phyloP scores from a whole-genome alignment of 352 stramenopile species.

The Blastocystis sp. region DNA sequence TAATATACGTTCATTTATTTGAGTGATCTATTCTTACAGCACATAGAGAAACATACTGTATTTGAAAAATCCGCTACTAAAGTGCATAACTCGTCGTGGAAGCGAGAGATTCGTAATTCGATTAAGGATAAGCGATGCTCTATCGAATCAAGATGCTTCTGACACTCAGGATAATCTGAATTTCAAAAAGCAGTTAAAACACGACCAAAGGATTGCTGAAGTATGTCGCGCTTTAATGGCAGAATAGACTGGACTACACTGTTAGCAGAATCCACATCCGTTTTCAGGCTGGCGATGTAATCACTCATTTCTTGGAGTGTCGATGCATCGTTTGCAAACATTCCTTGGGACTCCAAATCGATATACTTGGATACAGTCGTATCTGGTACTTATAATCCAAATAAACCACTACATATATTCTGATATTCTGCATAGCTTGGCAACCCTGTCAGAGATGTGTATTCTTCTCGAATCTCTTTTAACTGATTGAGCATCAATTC shows the following conservation, averaged over 20 bases:
- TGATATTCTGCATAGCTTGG: not conserved
- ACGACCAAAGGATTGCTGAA: not conserved
- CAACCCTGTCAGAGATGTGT: not conserved
- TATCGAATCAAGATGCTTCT: not conserved
- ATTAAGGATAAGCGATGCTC: not conserved
- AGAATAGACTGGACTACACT: not conserved
- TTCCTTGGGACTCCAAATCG: not conserved
- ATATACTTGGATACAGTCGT: not conserved
- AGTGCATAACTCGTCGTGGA: not conserved
- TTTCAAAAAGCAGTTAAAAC: not conserved
- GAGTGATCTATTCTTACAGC: not conserved
- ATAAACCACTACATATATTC: not conserved
- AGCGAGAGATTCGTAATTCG: not conserved
- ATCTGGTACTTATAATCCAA: not conserved
- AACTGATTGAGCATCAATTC: not conserved
- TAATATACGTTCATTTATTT: not conserved
- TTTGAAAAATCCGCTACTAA: not conserved
- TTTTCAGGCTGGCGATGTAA: not conserved
- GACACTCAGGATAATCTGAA: not conserved
- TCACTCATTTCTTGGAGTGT: not conserved
- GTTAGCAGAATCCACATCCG: not conserved
- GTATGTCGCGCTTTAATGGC: not conserved
- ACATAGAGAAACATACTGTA: not conserved
- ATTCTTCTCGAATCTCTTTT: slow-evolving; percentile 9
- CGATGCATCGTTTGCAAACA: not conserved